Conservation (phyloP, 2,329 filamentous ascomycete species). For the Sarocladiaceae sp. region DNA sequence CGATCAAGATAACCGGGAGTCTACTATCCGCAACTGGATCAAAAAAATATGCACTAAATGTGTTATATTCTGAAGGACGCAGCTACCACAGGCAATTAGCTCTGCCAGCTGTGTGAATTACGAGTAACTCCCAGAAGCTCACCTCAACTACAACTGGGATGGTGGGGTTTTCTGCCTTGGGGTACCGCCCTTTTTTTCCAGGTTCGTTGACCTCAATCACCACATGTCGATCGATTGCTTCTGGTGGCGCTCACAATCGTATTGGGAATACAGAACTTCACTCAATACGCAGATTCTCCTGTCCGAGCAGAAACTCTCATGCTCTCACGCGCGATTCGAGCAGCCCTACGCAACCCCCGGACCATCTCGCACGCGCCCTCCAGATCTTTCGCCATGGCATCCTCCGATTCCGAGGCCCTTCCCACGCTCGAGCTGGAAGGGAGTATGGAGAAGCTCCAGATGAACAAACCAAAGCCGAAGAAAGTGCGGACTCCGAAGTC, state of each 20-base stretch:
- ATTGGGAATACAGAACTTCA: not conserved
- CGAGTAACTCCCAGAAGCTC: no score
- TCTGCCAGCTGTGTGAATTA: no score
- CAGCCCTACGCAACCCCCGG: slow-evolving; percentile 11
- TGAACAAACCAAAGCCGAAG: slow-evolving; percentile 6
- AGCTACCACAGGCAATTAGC: no score
- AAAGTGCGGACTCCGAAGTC: not conserved
- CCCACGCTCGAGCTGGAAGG: slow-evolving; percentile 1
- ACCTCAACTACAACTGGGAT: no score
- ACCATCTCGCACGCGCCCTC: not conserved
- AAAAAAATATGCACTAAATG: no score
- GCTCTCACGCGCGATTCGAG: not conserved
- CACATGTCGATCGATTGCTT: not conserved
- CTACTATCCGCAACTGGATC: no score
- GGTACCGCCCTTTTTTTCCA: not conserved
- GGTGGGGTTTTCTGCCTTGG: slow-evolving; percentile 3
- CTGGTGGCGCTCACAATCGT: not conserved
- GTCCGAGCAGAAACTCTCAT: not conserved
- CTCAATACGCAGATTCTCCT: not conserved
- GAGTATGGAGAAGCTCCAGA: slow-evolving; percentile 4
- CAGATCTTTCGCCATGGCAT: slow-evolving; percentile 2
- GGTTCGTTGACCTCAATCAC: not conserved
- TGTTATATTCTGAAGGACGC: no score
- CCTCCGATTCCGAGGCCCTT: slow-evolving; percentile 1
- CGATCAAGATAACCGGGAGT: no score